Percentiles rank a stretch among this genome's conserved stretches.
Conservation (phyloP, 2,329 filamentous ascomycete species). For the Alternaria sp. region DNA sequence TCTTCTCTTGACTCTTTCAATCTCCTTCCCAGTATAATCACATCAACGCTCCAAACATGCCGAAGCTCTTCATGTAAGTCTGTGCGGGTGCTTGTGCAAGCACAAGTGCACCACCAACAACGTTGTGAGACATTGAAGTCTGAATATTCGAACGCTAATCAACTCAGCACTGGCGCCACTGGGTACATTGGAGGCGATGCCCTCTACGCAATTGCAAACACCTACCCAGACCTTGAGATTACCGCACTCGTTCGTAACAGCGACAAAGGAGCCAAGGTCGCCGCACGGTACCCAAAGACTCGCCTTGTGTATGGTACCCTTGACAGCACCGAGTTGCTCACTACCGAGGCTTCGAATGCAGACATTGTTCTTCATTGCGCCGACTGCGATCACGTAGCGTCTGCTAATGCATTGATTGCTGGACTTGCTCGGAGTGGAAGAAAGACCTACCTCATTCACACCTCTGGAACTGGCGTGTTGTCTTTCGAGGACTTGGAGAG, state of each 20-base stretch:
- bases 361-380: constrained; percentile 50
- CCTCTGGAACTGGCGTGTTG: constrained; percentile 65
- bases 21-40: neutral
- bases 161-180: constrained; percentile 41
- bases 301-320: constrained; percentile 61
- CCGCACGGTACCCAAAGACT: constrained; percentile 57
- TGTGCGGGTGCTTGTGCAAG: neutral
- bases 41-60: constrained; percentile 24
- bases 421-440: constrained; percentile 54
- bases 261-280: constrained; percentile 59
- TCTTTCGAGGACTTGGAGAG: constrained; percentile 59
- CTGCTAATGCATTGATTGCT: constrained; percentile 38
- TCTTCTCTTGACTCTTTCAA: neutral
- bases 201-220: constrained; percentile 50
- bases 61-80: constrained; percentile 42
- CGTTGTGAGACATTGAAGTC: neutral
- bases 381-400: constrained; percentile 40
- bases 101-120: neutral
- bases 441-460: constrained; percentile 62
- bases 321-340: constrained; percentile 40
- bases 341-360: constrained; percentile 38
- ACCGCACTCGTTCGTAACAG: constrained; percentile 61
- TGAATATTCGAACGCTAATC: neutral
- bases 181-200: constrained; percentile 48
- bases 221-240: constrained; percentile 60